Evolutionary conservation across 2,329 filamentous ascomycete species (phyloP).

Genomic region (Chrysosporium keratinophilum): DNA sequence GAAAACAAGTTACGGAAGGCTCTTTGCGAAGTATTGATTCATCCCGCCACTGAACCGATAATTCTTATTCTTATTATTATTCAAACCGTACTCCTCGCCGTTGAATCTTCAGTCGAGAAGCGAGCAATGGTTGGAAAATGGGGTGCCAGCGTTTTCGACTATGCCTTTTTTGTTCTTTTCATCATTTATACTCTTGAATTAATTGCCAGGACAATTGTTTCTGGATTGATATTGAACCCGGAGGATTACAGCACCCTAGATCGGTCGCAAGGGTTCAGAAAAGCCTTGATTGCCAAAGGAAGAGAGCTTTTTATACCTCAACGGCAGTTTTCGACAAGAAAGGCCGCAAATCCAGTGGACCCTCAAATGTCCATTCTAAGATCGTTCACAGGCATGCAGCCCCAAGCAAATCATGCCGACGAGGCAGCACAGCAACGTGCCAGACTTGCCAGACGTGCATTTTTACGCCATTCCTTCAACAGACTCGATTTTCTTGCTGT

Average conservation of each 20-base stretch:
- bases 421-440: slow-evolving; percentile 67
- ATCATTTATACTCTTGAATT: slow-evolving; percentile 82
- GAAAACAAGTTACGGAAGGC: slow-evolving; percentile 62
- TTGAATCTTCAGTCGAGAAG: slow-evolving; percentile 67
- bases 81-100: slow-evolving; percentile 75
- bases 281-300: slow-evolving; percentile 65
- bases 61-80: slow-evolving; percentile 80
- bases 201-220: slow-evolving; percentile 75
- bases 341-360: slow-evolving; percentile 31
- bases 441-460: slow-evolving; percentile 80
- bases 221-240: slow-evolving; percentile 83
- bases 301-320: slow-evolving; percentile 72
- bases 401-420: slow-evolving; percentile 47
- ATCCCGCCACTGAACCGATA: slow-evolving; percentile 74
- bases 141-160: slow-evolving; percentile 60
- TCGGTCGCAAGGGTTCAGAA: slow-evolving; percentile 60
- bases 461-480: slow-evolving; percentile 91
- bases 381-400: slow-evolving; percentile 64
- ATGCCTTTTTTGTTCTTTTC: slow-evolving; percentile 72
- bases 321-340: slow-evolving; percentile 56
- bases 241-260: slow-evolving; percentile 86
- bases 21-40: slow-evolving; percentile 74
- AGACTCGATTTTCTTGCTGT: slow-evolving; percentile 90
- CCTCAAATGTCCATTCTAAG: slow-evolving; percentile 53
- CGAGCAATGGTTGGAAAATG: slow-evolving; percentile 51